Evolutionary conservation across 192 early-diverging fungal genomes (phyloP).

Genomic region (Thamnidium elegans): DNA sequence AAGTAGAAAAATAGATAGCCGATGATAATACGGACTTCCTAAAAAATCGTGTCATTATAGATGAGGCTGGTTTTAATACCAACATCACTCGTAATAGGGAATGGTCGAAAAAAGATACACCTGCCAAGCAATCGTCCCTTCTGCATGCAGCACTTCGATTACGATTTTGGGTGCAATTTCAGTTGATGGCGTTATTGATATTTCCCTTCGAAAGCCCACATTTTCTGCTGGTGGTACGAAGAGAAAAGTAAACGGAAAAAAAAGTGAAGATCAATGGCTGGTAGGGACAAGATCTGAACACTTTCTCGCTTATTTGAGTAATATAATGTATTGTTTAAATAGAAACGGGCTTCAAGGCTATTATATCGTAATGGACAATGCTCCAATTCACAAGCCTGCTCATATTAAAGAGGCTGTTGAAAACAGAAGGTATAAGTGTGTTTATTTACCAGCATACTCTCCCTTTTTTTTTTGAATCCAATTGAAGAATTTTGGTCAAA

Average conservation of each 20-base stretch:
- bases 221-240: neutral
- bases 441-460: conserved; percentile 6
- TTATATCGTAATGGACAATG: conserved; percentile 34
- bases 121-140: neutral
- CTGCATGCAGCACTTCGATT: conserved; percentile 1
- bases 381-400: conserved; percentile 10
- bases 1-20: neutral
- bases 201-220: neutral
- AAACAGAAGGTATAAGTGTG: neutral
- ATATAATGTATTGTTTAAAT: conserved; percentile 12
- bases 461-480: neutral
- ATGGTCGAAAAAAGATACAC: neutral
- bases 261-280: neutral
- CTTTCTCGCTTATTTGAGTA: neutral
- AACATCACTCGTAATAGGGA: conserved; percentile 12
- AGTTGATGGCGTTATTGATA: conserved; percentile 6
- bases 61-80: conserved; percentile 23
- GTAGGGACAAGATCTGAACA: conserved; percentile 5
- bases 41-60: conserved; percentile 23
- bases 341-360: conserved; percentile 7
- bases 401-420: neutral
- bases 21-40: conserved; percentile 12
- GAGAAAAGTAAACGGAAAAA: neutral
- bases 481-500: neutral
- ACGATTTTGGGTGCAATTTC: conserved; percentile 9